Conservation (phyloP, 192 early-diverging fungal species). For the Podila epicladia region DNA sequence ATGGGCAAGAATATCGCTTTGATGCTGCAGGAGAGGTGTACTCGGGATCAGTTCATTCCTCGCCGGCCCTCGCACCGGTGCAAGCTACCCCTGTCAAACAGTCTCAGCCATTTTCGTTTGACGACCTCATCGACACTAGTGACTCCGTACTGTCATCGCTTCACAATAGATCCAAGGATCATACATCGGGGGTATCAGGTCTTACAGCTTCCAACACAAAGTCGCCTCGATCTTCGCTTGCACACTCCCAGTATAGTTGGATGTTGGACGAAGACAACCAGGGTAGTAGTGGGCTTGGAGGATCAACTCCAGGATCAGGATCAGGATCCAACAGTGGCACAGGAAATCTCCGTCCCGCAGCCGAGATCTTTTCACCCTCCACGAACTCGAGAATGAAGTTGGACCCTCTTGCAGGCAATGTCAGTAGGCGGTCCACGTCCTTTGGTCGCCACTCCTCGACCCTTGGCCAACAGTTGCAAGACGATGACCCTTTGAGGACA, state of each 20-base stretch:
- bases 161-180: neutral
- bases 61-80: neutral
- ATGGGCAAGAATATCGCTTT: neutral
- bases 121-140: constrained; percentile 30
- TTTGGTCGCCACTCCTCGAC: neutral
- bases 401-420: constrained; percentile 29
- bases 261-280: constrained; percentile 25
- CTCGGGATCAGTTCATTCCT: constrained; percentile 7
- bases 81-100: constrained; percentile 10
- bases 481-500: constrained; percentile 35
- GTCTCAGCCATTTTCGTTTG: constrained; percentile 41
- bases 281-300: neutral
- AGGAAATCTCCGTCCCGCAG: neutral
- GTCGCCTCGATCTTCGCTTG: constrained; percentile 38
- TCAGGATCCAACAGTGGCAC: too few relatives aligned
- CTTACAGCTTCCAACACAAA: constrained; percentile 18
- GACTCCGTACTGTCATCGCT: neutral
- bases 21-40: neutral
- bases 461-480: constrained; percentile 15
- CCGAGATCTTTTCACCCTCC: constrained; percentile 2
- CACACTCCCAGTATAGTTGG: constrained; percentile 42
- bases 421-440: constrained; percentile 5
- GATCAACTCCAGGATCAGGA: neutral
- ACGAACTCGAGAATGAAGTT: constrained; percentile 23
- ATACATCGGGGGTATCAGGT: constrained; percentile 2